Conservation (phyloP, 768 basidiomycete genomes). For the Trametes cingulata region DNA sequence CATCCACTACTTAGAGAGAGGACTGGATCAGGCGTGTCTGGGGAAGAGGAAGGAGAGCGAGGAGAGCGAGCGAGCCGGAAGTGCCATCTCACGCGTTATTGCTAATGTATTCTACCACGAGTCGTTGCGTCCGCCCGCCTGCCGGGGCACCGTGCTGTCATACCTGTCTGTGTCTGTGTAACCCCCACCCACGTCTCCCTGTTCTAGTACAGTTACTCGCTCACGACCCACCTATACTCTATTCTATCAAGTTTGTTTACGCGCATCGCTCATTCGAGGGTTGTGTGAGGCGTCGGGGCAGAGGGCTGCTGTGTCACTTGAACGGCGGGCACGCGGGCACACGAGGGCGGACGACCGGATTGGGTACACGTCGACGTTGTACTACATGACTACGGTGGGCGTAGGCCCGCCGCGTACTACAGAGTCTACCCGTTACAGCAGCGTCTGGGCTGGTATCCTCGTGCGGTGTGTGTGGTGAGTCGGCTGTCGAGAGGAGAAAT, state of each 20-base stretch:
- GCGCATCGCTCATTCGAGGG: not conserved
- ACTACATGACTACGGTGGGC: not conserved
- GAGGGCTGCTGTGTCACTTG: too few relatives aligned
- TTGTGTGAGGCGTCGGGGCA: too few relatives aligned
- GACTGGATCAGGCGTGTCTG: not conserved
- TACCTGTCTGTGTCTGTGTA: slow-evolving; percentile 21
- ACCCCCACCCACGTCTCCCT: slow-evolving; percentile 6
- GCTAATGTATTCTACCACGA: slow-evolving; percentile 24
- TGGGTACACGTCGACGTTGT: slow-evolving; percentile 2
- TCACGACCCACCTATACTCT: slow-evolving; percentile 11
- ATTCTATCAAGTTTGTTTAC: slow-evolving; percentile 1
- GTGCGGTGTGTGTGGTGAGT: not conserved
- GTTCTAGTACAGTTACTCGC: slow-evolving; percentile 13
- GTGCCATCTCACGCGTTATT: slow-evolving; percentile 18
- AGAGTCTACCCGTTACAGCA: slow-evolving; percentile 4
- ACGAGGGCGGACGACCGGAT: not conserved
- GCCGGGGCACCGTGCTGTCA: slow-evolving; percentile 1
- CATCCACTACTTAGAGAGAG: slow-evolving; percentile 12
- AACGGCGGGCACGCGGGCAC: not conserved
- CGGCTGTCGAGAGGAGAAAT: not conserved
- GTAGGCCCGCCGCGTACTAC: not conserved
- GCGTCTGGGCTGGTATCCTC: not conserved
- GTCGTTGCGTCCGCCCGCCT: slow-evolving; percentile 8
- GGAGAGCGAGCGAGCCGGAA: not conserved
- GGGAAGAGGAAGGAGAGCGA: not conserved